Evolutionary conservation across 129 eudicot genomes (phyloP).

Genomic region (Ambrosia artemisiifolia): DNA sequence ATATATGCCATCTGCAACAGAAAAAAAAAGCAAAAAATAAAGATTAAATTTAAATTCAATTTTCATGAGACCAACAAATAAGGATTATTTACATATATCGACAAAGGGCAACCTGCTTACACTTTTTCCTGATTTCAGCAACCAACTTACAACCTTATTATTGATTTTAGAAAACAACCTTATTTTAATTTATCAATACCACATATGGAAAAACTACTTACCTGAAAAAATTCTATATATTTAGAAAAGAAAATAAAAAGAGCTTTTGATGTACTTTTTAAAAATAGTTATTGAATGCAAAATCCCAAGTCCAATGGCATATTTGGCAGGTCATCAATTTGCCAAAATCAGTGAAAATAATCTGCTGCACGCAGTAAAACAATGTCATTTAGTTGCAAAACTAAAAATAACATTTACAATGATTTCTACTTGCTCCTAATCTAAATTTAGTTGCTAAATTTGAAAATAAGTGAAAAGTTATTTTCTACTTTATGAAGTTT

Average conservation of each 20-base stretch:
- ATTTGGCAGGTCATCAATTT: neutral
- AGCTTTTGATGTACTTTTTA: neutral
- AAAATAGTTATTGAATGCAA: neutral
- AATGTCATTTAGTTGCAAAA: neutral
- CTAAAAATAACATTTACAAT: too few relatives aligned
- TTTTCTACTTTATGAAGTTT: neutral
- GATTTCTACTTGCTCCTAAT: neutral
- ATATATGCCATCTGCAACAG: slow-evolving; percentile 69
- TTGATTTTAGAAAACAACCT: neutral
- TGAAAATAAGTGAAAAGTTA: neutral
- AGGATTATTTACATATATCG: neutral
- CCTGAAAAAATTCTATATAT: neutral
- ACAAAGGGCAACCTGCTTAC: neutral
- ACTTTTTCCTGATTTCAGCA: neutral
- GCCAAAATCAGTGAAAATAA: neutral
- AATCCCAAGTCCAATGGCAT: neutral
- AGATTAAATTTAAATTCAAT: neutral
- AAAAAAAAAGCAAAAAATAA: slow-evolving; percentile 16
- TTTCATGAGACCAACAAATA: neutral
- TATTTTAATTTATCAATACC: neutral
- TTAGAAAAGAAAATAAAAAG: neutral
- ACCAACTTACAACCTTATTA: too few relatives aligned
- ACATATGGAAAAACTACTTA: neutral
- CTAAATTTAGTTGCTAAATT: neutral
- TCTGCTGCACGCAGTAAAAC: neutral